Conservation (phyloP, 2,329 filamentous ascomycete species). For the Blastomyces silverae region DNA sequence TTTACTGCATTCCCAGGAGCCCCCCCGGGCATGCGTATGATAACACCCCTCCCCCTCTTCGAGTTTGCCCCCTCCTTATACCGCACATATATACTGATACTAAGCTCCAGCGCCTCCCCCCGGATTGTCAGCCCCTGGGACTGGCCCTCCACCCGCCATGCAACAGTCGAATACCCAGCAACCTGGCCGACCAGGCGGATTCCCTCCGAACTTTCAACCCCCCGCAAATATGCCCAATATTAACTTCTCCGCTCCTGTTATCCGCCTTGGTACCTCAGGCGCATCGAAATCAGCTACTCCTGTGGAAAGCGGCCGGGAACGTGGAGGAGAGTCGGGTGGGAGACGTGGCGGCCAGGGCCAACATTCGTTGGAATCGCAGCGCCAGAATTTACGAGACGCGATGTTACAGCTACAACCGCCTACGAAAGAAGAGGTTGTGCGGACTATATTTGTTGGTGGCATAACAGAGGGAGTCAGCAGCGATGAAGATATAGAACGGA, state of each 20-base stretch:
- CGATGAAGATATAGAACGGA: conserved; percentile 70
- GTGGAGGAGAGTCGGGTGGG: conserved; percentile 40
- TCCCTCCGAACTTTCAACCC: conserved; percentile 78
- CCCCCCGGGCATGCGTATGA: conserved; percentile 71
- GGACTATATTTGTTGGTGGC: conserved; percentile 83
- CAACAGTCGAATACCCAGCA: conserved; percentile 66
- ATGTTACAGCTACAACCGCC: conserved; percentile 71
- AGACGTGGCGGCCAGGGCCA: conserved; percentile 55
- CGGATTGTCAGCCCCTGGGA: conserved; percentile 73
- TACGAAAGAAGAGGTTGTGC: conserved; percentile 80
- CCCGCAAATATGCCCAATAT: conserved; percentile 92
- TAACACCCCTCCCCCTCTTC: not conserved
- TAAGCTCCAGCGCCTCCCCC: conserved; percentile 59
- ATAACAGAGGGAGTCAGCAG: conserved; percentile 72
- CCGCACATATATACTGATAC: conserved; percentile 13
- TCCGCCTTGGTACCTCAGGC: conserved; percentile 74
- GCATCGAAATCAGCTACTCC: conserved; percentile 53
- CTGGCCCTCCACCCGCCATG: conserved; percentile 69
- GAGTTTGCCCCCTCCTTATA: conserved; percentile 12
- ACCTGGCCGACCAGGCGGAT: conserved; percentile 70
- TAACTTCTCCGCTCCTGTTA: conserved; percentile 95
- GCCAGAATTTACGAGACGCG: conserved; percentile 60
- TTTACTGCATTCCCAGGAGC: conserved; percentile 67
- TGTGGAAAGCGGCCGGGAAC: conserved; percentile 40
- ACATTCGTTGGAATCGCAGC: conserved; percentile 56